These are phyloP conservation scores for Blastocystis sp. DNA, from an alignment of 352 stramenopile genomes.

Conservation along the genomic window DNA sequence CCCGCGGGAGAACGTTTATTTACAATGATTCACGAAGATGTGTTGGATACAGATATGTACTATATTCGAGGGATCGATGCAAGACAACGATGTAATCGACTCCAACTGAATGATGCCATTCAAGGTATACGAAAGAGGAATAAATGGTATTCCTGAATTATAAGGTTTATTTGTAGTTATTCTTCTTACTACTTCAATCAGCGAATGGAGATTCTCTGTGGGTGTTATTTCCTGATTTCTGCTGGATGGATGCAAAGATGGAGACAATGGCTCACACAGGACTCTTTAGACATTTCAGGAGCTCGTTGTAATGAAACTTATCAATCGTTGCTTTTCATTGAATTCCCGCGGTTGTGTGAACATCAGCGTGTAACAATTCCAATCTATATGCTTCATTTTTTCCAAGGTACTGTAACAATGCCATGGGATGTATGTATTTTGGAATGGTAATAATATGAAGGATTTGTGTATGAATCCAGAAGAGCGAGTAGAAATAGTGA, in stretches of 20 bases:
- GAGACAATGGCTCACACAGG: not conserved
- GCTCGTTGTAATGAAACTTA: not conserved
- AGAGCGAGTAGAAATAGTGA: not conserved
- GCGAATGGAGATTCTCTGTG: not conserved
- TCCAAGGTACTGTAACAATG: not conserved
- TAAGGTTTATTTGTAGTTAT: not conserved
- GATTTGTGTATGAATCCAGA: not conserved
- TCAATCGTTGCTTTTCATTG: not conserved
- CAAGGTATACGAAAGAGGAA: too few species aligned
- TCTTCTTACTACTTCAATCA: not conserved
- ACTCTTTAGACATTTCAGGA: not conserved
- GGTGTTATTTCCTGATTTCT: constrained; percentile 5
- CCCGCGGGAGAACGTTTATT: not conserved
- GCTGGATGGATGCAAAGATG: not conserved
- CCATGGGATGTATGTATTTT: not conserved
- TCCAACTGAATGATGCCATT: too few species aligned
- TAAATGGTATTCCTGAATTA: too few species aligned
- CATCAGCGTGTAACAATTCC: not conserved
- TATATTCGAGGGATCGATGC: not conserved
- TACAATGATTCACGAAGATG: not conserved
- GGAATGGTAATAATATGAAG: not conserved
- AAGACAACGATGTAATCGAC: too few species aligned
- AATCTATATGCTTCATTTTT: constrained; percentile 3
- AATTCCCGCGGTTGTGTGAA: not conserved
- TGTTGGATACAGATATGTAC: not conserved